Conservation (phyloP, 306 rosid species). For the Trifolium pratense region DNA sequence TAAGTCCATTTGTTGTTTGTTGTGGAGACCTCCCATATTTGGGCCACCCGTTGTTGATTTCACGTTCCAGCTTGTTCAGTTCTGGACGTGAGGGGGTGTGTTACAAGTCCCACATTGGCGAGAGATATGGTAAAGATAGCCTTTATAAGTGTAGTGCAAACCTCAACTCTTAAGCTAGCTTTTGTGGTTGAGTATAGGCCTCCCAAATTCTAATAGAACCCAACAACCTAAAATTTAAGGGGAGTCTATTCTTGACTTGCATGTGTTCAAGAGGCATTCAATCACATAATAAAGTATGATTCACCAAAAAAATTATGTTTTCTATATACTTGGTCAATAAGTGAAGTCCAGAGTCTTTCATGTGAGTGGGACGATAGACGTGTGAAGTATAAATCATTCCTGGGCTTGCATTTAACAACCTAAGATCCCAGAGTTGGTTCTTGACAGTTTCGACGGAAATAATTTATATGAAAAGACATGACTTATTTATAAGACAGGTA, state of each 20-base stretch:
- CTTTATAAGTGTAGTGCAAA: no score
- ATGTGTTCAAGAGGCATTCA: neutral
- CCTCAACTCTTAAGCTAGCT: no score
- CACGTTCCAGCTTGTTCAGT: no score
- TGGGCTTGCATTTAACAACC: constrained; percentile 10
- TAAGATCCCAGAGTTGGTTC: constrained; percentile 13
- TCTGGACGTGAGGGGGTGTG: no score
- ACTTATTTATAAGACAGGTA: constrained; percentile 27
- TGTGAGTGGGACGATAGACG: constrained; percentile 29
- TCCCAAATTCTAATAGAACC: no score
- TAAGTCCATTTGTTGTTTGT: no score
- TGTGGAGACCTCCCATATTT: no score
- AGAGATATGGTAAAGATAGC: no score
- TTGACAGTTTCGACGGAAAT: neutral
- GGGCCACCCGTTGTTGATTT: no score
- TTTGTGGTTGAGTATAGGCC: no score
- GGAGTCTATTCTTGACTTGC: neutral
- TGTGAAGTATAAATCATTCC: constrained; percentile 18
- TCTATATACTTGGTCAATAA: neutral
- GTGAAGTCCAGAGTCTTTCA: constrained; percentile 29
- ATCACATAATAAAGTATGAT: constrained; percentile 11
- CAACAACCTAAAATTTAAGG: constrained; percentile 14
- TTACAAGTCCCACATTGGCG: no score
- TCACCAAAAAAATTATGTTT: neutral
- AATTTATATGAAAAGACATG: neutral